These are phyloP conservation scores for Wickerhamomyces strasburgensis DNA, from an alignment of 805 yeast species.

Conservation along the genomic window DNA sequence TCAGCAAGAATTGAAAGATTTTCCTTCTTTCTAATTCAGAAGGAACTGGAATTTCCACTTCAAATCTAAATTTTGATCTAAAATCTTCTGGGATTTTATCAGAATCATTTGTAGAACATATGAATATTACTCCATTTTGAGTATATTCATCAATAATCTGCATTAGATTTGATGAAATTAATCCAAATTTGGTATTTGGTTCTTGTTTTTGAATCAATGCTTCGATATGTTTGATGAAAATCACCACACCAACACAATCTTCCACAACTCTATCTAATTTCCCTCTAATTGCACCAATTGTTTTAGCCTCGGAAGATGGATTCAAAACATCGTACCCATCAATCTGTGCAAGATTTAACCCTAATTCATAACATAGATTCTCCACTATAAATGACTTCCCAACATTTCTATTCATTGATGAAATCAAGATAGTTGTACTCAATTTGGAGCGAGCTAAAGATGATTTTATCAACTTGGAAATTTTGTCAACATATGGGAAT, in stretches of 20 bases:
- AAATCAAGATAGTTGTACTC: slow-evolving; percentile 59
- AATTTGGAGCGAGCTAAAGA: slow-evolving; percentile 37
- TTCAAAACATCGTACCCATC: slow-evolving; percentile 66
- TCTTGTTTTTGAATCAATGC: slow-evolving; percentile 63
- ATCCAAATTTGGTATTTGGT: slow-evolving; percentile 38
- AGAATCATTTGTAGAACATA: slow-evolving; percentile 64
- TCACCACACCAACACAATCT: slow-evolving; percentile 40
- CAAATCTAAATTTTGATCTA: slow-evolving; percentile 70
- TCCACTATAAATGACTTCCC: slow-evolving; percentile 71
- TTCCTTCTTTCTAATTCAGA: slow-evolving; percentile 64
- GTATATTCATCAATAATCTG: slow-evolving; percentile 54
- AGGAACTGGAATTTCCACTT: slow-evolving; percentile 72
- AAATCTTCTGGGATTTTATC: slow-evolving; percentile 64
- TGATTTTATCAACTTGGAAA: slow-evolving; percentile 53
- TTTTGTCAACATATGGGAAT: slow-evolving; percentile 45
- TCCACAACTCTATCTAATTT: slow-evolving; percentile 60
- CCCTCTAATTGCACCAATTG: slow-evolving; percentile 73
- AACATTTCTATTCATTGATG: slow-evolving; percentile 66
- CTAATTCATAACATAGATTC: slow-evolving; percentile 51
- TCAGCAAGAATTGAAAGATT: slow-evolving; percentile 52
- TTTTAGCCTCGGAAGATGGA: slow-evolving; percentile 70
- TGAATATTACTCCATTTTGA: slow-evolving; percentile 40
- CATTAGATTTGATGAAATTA: slow-evolving; percentile 44
- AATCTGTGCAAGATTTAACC: slow-evolving; percentile 60
- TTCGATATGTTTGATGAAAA: slow-evolving; percentile 71